Evolutionary conservation across 2,329 filamentous ascomycete genomes (phyloP), one percentile per base, ranked within the genome.

Genomic region (Trichoderma sp.): DNA sequence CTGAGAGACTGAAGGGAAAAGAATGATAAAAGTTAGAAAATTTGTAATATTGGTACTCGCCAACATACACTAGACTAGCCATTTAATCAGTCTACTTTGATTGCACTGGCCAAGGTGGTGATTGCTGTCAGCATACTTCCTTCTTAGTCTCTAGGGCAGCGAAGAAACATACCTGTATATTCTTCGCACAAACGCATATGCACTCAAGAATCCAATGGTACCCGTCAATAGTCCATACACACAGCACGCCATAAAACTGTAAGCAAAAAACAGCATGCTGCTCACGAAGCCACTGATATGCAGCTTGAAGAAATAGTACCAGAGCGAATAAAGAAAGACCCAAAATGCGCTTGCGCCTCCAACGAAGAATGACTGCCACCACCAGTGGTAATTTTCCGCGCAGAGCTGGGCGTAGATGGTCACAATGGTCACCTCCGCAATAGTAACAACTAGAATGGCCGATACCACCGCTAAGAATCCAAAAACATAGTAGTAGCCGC

Each of bases 401-500:
- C 93, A 95, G 20, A 97, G 88, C 82, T 93, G 92, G 62, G 93
- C 88, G 81, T 97, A 97, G 17, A 94, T 92, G 2, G 91, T 90
- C 72, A 97, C 93, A 26, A 97, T 88, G 1, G 93, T 95, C 66
- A 95, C 93, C 82, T 96, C 93, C 75, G 93, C 89, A 34, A 97
- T 89, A 0, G 93, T 94, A 55, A 96, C 81, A 34, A 94, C 85
- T 9, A 96, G 82, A 71, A 96, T 92, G 12, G 88, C 83, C 28
- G 86, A 90, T 11, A 96, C 91, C 17, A 94, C 89, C 8, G 91
- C 90, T 74, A 96, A 82, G 83, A 95, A 97, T 12, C 94, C 94
- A 79, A 96, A 97, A 26, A 97, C 91, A 81, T 97, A 97, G 82
- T 97, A 97, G 81, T 95, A 97, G 7, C 93, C 93, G 77, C 90